Percentiles rank a stretch among this genome's conserved stretches.
phyloP scores from a whole-genome alignment of 176 grass and related monocot species.

The Musa troglodytarum region DNA sequence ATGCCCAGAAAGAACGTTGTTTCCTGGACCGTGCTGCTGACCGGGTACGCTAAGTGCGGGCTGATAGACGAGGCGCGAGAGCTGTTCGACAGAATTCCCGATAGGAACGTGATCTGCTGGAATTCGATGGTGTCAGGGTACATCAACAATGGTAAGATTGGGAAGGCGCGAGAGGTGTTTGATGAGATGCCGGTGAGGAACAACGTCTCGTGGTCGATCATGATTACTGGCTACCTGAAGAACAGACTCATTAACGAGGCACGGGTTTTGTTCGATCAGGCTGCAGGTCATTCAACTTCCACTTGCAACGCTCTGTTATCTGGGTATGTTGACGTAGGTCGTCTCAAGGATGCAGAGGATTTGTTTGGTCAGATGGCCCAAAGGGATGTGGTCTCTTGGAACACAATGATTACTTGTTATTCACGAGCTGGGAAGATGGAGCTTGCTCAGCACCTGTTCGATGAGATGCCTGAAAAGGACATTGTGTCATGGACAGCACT shows the following conservation, averaged over 20 bases:
- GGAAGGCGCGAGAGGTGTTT: slow-evolving; percentile 34
- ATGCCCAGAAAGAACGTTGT: slow-evolving; percentile 49
- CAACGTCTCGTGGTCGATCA: slow-evolving; percentile 37
- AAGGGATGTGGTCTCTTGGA: slow-evolving; percentile 42
- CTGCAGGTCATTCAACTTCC: background rate
- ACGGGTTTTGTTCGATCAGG: slow-evolving; percentile 22
- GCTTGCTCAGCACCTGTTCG: slow-evolving; percentile 33
- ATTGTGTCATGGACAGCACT: slow-evolving; percentile 56
- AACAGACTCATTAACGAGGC: slow-evolving; percentile 27
- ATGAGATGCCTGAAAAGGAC: slow-evolving; percentile 48
- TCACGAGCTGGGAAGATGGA: slow-evolving; percentile 40
- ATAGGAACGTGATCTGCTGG: slow-evolving; percentile 42
- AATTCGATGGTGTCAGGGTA: slow-evolving; percentile 57
- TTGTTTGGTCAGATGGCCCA: slow-evolving; percentile 40
- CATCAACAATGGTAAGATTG: slow-evolving; percentile 28
- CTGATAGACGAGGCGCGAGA: slow-evolving; percentile 39
- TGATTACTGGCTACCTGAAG: slow-evolving; percentile 45
- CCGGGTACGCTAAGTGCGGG: slow-evolving; percentile 29
- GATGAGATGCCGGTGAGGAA: slow-evolving; percentile 40
- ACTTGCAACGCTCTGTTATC: slow-evolving; percentile 41
- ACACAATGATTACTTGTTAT: slow-evolving; percentile 58
- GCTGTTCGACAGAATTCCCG: slow-evolving; percentile 43
- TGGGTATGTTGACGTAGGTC: slow-evolving; percentile 28
- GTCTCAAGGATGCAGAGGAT: slow-evolving; percentile 36
- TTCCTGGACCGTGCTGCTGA: slow-evolving; percentile 45